Percentiles rank a stretch among this genome's conserved stretches.
Evolutionary conservation across 495 filamentous ascomycete genomes (phyloP).

Genomic region (Bacidia gigantensis): DNA sequence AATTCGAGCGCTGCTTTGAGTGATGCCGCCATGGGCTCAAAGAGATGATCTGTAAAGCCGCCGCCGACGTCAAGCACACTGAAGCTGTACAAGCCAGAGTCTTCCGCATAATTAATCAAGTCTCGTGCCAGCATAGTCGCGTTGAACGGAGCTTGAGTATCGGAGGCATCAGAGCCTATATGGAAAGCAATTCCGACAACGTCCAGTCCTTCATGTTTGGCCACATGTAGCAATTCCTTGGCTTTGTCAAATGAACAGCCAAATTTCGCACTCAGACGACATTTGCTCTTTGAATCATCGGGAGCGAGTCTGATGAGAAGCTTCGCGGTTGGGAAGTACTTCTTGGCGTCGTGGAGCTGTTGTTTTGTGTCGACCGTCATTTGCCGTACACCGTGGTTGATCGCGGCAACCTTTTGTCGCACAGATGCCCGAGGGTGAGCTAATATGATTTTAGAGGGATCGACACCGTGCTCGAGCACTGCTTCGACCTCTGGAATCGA

Average conservation of each 20-base stretch:
- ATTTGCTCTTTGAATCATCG: slow-evolving; percentile 88
- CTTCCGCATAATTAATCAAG: slow-evolving; percentile 78
- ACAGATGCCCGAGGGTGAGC: slow-evolving; percentile 99
- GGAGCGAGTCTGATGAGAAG: slow-evolving; percentile 88
- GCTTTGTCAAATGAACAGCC: slow-evolving; percentile 78
- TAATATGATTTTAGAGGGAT: slow-evolving; percentile 91
- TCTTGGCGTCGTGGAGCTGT: slow-evolving; percentile 94
- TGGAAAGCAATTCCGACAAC: slow-evolving; percentile 96
- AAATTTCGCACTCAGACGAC: slow-evolving; percentile 92
- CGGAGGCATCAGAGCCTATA: slow-evolving; percentile 88
- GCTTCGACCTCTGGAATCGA: slow-evolving; percentile 94
- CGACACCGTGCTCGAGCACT: slow-evolving; percentile 69
- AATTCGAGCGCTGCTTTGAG: slow-evolving; percentile 68
- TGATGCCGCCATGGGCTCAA: slow-evolving; percentile 77
- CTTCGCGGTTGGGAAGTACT: slow-evolving; percentile 75
- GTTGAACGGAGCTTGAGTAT: slow-evolving; percentile 74
- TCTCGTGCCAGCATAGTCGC: slow-evolving; percentile 75
- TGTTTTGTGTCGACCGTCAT: slow-evolving; percentile 99
- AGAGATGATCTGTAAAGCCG: slow-evolving; percentile 76
- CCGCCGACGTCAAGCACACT: slow-evolving; percentile 90
- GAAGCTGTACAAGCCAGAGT: slow-evolving; percentile 57
- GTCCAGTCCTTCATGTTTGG: slow-evolving; percentile 79
- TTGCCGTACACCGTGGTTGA: slow-evolving; percentile 73
- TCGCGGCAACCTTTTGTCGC: slow-evolving; percentile 84
- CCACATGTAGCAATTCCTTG: slow-evolving; percentile 61